Conservation (phyloP, 345 rosid species). For the Nasturtium officinale region DNA sequence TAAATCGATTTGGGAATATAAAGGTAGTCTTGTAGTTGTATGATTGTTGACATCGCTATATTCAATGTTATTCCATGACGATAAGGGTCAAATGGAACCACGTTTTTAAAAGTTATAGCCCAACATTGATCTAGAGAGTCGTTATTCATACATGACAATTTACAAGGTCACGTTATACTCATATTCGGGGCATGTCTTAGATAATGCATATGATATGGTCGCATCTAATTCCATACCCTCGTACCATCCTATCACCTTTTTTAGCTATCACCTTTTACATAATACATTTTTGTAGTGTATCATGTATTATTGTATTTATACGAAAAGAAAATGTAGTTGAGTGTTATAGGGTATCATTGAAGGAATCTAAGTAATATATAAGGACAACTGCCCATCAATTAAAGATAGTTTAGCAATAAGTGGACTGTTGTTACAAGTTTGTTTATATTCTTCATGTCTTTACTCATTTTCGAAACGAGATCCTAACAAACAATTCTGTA, state of each 20-base stretch:
- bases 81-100: conserved; percentile 23
- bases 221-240: conserved; percentile 8
- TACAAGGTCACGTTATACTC: background rate
- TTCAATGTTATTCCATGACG: conserved; percentile 39
- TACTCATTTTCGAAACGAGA: background rate
- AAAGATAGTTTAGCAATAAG: background rate
- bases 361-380: background rate
- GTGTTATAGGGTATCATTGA: background rate
- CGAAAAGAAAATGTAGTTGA: background rate
- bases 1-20: conserved; percentile 25
- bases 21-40: background rate
- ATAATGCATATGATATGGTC: background rate
- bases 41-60: conserved; percentile 21
- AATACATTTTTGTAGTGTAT: background rate
- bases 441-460: background rate
- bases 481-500: background rate
- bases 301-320: background rate
- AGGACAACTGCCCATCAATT: background rate
- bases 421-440: background rate
- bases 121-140: conserved; percentile 35
- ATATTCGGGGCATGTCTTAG: conserved; percentile 10
- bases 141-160: background rate
- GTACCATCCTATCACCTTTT: conserved; percentile 16
- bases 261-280: background rate
- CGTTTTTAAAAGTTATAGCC: conserved; percentile 1